Evolutionary conservation across 768 basidiomycete species (phyloP), one percentile per base, ranked within the genome.

Genomic region (Fomitopsis serialis): DNA sequence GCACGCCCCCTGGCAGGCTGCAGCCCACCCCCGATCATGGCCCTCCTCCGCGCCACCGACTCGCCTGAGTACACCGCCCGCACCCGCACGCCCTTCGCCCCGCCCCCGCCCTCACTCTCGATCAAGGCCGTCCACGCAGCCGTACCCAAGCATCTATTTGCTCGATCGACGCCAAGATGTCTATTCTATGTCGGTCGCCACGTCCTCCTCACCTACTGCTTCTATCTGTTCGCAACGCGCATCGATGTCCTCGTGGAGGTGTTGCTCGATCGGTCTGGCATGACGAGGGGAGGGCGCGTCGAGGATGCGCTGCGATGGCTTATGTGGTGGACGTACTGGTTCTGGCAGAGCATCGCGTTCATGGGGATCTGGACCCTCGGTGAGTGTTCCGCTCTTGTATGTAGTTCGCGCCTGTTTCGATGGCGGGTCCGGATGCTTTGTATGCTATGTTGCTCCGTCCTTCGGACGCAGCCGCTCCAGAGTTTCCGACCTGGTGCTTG

Each of bases 51-150:
- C n/a, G n/a, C n/a, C n/a, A n/a, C n/a, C 15, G 76, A 79, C 55
- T 72, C 77, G 25, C 76, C 76, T 21, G 79, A 79, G 69, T 79
- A 75, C 58, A 72, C 75, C 55, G 69, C 71, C n/a, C 70, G 77
- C 29, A 73, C 65, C 54, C 63, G 63, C 23, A 60, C 63, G 24
- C 60, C 67, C 0, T 78, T 78, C 57, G 62, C 67, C 5, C 76
- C 75, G 4, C 76, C 77, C 3, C 66, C 72, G 23, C 46, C 56
- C n/a, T 53, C 55, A 51, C 13, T 53, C 27, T 23, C 52, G 52
- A 58, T 78, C 44, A 76, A 74, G 52, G 69, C 76, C 29, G 61
- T 82, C 32, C 78, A 72, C 55, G 68, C 73, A 13, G 79, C 74
- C 7, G 73, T 82, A 24, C 79, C 79, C 2, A 69, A 61, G 21